Evolutionary conservation across 371 early-diverging fungal species (phyloP).

Genomic region (Synchytrium microbalum): DNA sequence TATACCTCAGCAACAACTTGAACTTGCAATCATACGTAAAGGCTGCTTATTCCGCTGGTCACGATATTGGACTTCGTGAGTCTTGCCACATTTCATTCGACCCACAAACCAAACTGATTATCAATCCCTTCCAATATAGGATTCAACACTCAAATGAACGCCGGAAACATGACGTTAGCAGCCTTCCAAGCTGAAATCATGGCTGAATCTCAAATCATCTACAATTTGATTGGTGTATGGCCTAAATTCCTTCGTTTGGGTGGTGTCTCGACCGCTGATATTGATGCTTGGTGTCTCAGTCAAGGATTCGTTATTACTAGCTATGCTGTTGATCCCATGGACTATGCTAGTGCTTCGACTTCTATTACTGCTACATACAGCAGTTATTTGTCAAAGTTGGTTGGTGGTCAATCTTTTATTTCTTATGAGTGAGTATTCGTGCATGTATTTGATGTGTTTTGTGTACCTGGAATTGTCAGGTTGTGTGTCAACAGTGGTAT

Average conservation of each 20-base stretch:
- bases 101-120: neutral
- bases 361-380: neutral
- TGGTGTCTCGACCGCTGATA: neutral
- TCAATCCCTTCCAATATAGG: neutral
- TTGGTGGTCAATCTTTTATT: neutral
- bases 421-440: constrained; percentile 1
- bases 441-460: too few relatives aligned
- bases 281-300: neutral
- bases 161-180: neutral
- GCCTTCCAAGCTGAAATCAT: neutral
- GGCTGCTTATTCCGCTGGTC: neutral
- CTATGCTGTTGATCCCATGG: neutral
- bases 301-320: neutral
- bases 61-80: neutral
- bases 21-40: neutral
- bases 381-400: neutral
- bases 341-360: neutral
- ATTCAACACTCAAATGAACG: constrained; percentile 1
- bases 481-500: too few relatives aligned
- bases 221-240: neutral
- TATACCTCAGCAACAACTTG: neutral
- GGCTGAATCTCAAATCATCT: neutral
- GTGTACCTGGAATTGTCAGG: too few relatives aligned
- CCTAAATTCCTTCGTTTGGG: neutral
- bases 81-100: neutral